These are phyloP conservation scores for Claviceps fusiformis DNA, from an alignment of 2,329 filamentous ascomycete genomes.

Conservation along the genomic window DNA sequence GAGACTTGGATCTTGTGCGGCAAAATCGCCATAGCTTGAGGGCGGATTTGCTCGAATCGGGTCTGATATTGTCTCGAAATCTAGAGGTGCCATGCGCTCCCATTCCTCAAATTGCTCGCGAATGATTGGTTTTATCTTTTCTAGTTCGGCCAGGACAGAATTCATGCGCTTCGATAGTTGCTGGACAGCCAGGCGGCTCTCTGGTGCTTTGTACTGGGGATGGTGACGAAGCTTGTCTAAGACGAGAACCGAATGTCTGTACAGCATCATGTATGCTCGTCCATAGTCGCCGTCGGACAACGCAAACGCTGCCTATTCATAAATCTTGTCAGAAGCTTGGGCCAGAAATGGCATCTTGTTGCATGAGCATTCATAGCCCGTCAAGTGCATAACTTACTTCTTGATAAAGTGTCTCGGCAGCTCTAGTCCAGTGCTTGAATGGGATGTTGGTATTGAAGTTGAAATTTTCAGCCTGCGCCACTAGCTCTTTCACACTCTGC, in stretches of 20 bases:
- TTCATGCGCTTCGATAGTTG: constrained; percentile 34
- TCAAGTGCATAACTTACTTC: constrained; percentile 43
- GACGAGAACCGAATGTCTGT: constrained; percentile 77
- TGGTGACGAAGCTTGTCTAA: constrained; percentile 62
- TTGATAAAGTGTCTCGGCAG: constrained; percentile 64
- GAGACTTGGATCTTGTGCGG: constrained; percentile 47
- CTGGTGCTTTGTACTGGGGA: constrained; percentile 56
- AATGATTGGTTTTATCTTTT: constrained; percentile 67
- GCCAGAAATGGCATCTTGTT: neutral
- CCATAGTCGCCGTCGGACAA: constrained; percentile 74
- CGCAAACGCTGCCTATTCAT: constrained; percentile 62
- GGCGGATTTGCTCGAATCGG: constrained; percentile 8
- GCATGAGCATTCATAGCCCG: neutral
- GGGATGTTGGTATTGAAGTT: constrained; percentile 66
- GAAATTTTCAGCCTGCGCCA: constrained; percentile 62
- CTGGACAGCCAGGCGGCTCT: constrained; percentile 50
- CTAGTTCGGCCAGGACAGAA: constrained; percentile 55
- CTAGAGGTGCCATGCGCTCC: constrained; percentile 35
- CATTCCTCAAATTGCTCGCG: constrained; percentile 58
- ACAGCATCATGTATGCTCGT: constrained; percentile 82
- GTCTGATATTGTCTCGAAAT: constrained; percentile 12
- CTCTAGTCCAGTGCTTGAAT: constrained; percentile 69
- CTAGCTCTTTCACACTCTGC: constrained; percentile 61
- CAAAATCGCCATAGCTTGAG: constrained; percentile 32
- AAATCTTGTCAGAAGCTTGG: neutral